Conservation (phyloP, 202 grass and related monocot species). For the Zizania palustris region DNA sequence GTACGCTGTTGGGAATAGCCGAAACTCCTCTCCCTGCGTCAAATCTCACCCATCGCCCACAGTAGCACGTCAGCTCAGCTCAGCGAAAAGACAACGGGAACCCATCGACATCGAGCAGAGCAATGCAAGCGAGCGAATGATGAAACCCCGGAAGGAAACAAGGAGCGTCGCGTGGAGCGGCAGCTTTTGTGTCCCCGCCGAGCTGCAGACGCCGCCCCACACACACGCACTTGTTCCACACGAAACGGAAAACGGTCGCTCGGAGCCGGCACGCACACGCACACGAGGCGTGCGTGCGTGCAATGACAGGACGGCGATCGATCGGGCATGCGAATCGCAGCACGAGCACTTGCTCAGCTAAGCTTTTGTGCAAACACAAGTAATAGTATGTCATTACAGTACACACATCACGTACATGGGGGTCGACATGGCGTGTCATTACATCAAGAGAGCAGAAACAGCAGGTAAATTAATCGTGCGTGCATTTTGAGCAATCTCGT, state of each 20-base stretch:
- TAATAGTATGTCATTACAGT: constrained; percentile 32
- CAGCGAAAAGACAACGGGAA: not conserved
- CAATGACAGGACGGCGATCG: constrained; percentile 7
- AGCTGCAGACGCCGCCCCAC: not conserved
- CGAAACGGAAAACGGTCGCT: constrained; percentile 16
- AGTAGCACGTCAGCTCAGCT: no score
- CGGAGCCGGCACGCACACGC: not conserved
- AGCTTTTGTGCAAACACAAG: no score
- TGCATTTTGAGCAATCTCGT: no score
- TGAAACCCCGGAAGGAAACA: constrained; percentile 15
- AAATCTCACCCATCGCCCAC: not conserved
- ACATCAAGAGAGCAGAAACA: not conserved
- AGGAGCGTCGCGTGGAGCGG: not conserved
- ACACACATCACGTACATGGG: constrained; percentile 12
- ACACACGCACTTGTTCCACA: constrained; percentile 15
- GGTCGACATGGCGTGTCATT: constrained; percentile 1
- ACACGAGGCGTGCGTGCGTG: not conserved
- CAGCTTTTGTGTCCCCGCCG: constrained; percentile 10
- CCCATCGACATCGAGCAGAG: constrained; percentile 18
- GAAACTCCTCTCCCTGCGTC: not conserved
- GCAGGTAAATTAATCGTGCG: not conserved
- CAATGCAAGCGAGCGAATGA: not conserved
- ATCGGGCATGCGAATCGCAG: constrained; percentile 34
- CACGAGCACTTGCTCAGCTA: not conserved
- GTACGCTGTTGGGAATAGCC: no score